Evolutionary conservation across 2,329 filamentous ascomycete species (phyloP).

Genomic region (Paecilomyces sp.): DNA sequence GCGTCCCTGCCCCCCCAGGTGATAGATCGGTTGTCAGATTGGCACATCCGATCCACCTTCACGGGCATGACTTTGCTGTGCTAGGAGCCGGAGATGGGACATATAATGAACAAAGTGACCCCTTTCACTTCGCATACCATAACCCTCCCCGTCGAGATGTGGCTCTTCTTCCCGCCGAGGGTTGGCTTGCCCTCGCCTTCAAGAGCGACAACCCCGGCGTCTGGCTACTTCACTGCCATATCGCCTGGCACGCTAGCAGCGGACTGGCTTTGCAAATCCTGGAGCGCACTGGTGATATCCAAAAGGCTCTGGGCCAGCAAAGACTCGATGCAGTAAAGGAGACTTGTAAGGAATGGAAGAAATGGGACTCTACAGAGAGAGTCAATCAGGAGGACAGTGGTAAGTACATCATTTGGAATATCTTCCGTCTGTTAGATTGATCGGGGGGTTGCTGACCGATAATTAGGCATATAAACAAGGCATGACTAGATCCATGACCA

Average conservation of each 20-base stretch:
- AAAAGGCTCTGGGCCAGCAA: neutral
- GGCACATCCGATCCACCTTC: constrained; percentile 22
- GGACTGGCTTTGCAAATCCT: constrained; percentile 20
- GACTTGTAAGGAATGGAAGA: neutral
- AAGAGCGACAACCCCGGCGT: constrained; percentile 36
- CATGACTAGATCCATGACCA: too few species aligned
- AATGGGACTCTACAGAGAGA: neutral
- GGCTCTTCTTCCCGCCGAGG: constrained; percentile 28
- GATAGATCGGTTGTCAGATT: constrained; percentile 5
- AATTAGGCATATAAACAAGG: neutral
- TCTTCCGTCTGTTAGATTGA: neutral
- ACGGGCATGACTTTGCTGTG: constrained; percentile 23
- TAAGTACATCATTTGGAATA: neutral
- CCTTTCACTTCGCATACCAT: constrained; percentile 8
- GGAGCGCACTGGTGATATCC: constrained; percentile 9
- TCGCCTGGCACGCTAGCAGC: constrained; percentile 20
- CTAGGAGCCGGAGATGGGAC: constrained; percentile 11
- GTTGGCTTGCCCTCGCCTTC: constrained; percentile 36
- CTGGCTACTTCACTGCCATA: constrained; percentile 39
- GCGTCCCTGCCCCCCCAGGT: neutral
- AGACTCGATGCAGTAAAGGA: neutral
- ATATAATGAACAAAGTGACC: constrained; percentile 7
- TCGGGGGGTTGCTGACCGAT: neutral
- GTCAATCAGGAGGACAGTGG: neutral
- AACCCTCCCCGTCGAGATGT: constrained; percentile 28